Evolutionary conservation across 164 flowering plant species (phyloP), one percentile per base, ranked within the genome.

Genomic region (Magnolia changhungtana): DNA sequence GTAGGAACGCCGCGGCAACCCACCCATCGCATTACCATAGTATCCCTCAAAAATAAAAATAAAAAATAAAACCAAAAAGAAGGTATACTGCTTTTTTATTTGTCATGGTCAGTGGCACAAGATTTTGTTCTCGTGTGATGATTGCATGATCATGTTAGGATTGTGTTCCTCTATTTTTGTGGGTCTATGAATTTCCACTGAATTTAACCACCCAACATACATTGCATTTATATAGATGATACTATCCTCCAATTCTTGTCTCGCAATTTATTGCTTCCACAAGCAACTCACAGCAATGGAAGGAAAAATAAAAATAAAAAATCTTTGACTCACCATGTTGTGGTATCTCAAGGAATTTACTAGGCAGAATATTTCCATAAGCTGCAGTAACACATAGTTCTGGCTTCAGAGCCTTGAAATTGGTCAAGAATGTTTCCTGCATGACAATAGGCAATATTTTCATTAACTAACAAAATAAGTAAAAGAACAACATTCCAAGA

Each of bases 361-460:
- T 88, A 1, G 99, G 97, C 77, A 96, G 82, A 75, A 96, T 96
- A 86, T 94, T 94, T 70, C 99, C 99, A 87, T 96, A 96, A 64
- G 99, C 99, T 52, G 97, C 98, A 37, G 99, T 96, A 75, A 96
- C 76, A 79, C 98, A 96, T 81, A 96, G 87, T 74, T 91, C 97
- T 18, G 99, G 97, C 72, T 88, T 87, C 85, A 96, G 80, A 74
- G 83, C 90, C 81, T 77, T 88, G 74, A 96, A 83, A 84, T 77
- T 84, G 61, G 88, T 84, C 82, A 96, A 86, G 82, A 96, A 96
- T 5, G 72, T 21, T 68, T 91, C 99, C 99, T 96, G 89, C 81
- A 59, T 20, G 31, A 50, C 77, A 75, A 14, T 59, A 75, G 68
- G 7, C n/a, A 52, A 51, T 29, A 50, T 74, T 11, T 61, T 73